Evolutionary conservation across 75 land plant species (phyloP).

Genomic region (Azolla pinnata): DNA sequence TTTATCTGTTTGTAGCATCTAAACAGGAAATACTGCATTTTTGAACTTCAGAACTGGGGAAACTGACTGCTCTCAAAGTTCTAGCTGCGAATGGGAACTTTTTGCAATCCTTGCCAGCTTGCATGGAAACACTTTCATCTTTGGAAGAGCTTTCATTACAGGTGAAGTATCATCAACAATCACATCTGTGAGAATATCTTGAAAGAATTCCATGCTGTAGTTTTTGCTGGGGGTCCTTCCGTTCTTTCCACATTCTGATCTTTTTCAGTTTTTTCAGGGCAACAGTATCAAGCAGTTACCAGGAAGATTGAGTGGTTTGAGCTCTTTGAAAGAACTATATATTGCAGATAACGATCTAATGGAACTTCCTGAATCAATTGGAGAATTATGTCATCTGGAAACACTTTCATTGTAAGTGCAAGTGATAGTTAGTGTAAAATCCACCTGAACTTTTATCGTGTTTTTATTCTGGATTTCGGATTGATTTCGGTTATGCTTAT

Average conservation of each 20-base stretch:
- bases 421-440: no score
- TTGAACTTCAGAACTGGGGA: slow-evolving; percentile 36
- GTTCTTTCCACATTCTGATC: slow-evolving; percentile 2
- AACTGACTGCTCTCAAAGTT: slow-evolving; percentile 15
- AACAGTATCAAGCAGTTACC: slow-evolving; percentile 21
- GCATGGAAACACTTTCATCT: slow-evolving; percentile 21
- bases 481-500: no score
- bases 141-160: slow-evolving; percentile 34
- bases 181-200: no score
- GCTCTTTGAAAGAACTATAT: slow-evolving; percentile 24
- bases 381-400: slow-evolving; percentile 18
- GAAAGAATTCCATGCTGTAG: no score
- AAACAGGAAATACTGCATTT: no score
- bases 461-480: no score
- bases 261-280: slow-evolving; percentile 16
- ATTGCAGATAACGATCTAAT: slow-evolving; percentile 27
- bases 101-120: slow-evolving; percentile 16
- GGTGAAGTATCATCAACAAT: slow-evolving; percentile 12
- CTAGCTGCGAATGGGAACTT: slow-evolving; percentile 27
- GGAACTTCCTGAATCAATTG: slow-evolving; percentile 27
- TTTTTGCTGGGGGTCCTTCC: no score
- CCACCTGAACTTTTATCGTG: no score
- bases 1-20: no score
- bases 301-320: slow-evolving; percentile 11
- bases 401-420: slow-evolving; percentile 32